Conservation (phyloP, 306 rosid species). For the Trifolium fragiferum region DNA sequence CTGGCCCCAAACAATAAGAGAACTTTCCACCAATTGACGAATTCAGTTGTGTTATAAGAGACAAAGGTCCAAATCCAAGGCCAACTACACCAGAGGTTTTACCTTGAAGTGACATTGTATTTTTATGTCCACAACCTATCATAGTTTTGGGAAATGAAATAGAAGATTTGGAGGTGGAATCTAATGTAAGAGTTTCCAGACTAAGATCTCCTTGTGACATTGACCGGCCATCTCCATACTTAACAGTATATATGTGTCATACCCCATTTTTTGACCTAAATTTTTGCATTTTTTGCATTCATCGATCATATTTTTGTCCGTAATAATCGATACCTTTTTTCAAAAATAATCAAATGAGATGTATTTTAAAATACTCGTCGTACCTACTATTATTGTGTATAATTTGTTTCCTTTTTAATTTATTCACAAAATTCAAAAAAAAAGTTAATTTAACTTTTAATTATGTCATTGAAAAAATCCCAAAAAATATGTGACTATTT, state of each 20-base stretch:
- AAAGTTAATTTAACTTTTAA: too few species aligned
- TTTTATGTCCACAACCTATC: conserved; percentile 56
- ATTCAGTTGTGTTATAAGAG: conserved; percentile 49
- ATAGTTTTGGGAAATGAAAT: conserved; percentile 38
- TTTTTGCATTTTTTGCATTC: too few species aligned
- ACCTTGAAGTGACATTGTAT: not conserved
- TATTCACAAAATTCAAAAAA: too few species aligned
- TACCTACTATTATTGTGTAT: too few species aligned
- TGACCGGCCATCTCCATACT: conserved; percentile 49
- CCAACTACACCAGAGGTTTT: conserved; percentile 56
- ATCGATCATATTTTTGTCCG: too few species aligned
- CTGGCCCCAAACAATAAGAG: conserved; percentile 59
- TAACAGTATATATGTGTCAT: not conserved
- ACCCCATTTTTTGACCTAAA: too few species aligned
- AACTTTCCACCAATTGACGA: conserved; percentile 47
- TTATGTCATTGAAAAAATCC: too few species aligned
- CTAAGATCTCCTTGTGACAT: conserved; percentile 42
- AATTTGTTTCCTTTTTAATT: too few species aligned
- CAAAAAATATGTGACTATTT: too few species aligned
- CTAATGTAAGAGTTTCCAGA: conserved; percentile 53
- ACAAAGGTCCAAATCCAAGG: conserved; percentile 49
- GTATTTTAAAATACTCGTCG: too few species aligned
- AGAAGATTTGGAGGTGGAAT: conserved; percentile 33
- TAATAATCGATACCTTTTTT: too few species aligned
- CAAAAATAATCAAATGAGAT: too few species aligned